phyloP scores from a whole-genome alignment of 129 eudicot species.

The Silybum marianum region DNA sequence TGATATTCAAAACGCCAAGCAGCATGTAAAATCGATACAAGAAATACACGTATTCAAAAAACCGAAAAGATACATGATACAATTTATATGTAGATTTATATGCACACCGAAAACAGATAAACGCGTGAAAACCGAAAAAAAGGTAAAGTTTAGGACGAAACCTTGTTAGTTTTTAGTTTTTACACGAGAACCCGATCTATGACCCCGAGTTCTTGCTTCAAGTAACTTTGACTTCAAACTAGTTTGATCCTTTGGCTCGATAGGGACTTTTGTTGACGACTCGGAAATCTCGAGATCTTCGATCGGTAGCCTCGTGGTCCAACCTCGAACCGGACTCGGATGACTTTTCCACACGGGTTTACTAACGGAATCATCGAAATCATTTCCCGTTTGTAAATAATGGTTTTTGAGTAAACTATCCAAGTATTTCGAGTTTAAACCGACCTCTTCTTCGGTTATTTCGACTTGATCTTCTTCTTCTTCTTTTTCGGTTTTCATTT shows the following conservation, averaged over 20 bases:
- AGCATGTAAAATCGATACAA: conserved; percentile 13
- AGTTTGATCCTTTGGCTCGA: conserved; percentile 53
- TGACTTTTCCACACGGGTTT: conserved; percentile 57
- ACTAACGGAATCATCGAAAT: conserved; percentile 38
- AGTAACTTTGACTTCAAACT: conserved; percentile 72
- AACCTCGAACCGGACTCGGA: conserved; percentile 79
- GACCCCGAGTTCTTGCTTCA: conserved; percentile 79
- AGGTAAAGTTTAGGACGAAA: conserved; percentile 33
- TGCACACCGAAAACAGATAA: conserved; percentile 12
- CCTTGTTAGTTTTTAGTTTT: conserved; percentile 59
- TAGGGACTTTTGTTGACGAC: conserved; percentile 49
- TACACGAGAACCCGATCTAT: conserved; percentile 70
- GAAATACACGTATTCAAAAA: conserved; percentile 2
- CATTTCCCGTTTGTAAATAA: conserved; percentile 53
- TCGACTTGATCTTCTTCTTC: conserved; percentile 45
- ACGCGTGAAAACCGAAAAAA: background rate
- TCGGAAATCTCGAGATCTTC: conserved; percentile 54
- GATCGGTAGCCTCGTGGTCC: conserved; percentile 67
- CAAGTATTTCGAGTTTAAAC: conserved; percentile 54
- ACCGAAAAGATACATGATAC: conserved; percentile 7
- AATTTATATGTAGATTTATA: conserved; percentile 25
- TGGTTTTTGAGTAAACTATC: conserved; percentile 72
- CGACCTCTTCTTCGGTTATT: conserved; percentile 44
- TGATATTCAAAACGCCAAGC: background rate
- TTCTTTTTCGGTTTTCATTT: conserved; percentile 30